Evolutionary conservation across 306 rosid genomes (phyloP), one percentile per base, ranked within the genome.

Genomic region (Quercus engelmannii): DNA sequence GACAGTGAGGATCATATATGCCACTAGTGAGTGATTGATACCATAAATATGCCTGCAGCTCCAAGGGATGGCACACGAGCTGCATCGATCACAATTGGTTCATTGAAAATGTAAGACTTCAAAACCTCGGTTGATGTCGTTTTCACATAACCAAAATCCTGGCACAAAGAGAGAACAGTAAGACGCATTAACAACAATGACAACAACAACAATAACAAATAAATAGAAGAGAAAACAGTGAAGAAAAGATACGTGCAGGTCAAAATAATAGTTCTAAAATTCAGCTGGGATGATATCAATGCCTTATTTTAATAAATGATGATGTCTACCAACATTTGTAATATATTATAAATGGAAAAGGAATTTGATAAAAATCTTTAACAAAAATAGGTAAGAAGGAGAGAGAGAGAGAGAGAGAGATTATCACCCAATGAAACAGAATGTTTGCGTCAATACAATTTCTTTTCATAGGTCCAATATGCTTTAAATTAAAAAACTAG

Each of bases 71-170:
- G 92, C 78, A 91, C 30, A 62, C 85, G 92, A 28, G 86, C 87
- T 77, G 89, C 76, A 72, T 93, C 97, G 55, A 89, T 83, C 79
- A 82, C 81, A 85, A 95, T 80, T 72, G 98, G 99, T 86, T 93
- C 98, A 74, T 91, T 95, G 89, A 93, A 91, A 78, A 95, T 83
- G 76, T 85, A 93, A 0, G 94, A 95, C 88, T 95, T 92, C 87
- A 92, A 83, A 81, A 92, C 86, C 86, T 92, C 98, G 17, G 99
- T 95, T 73, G 99, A 92, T n/a, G 99, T 95, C 25, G 94, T 95
- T 88, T 92, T 94, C 58, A 76, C 96, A 87, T 87, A 95, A 67
- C 98, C 99, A 74, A 95, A 95, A 83, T 95, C 99, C 99, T 95
- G 73, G 51, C 59, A 81, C 59, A 81, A 73, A 85, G 33, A 3